Evolutionary conservation across 2,329 filamentous ascomycete genomes (phyloP), one percentile per base, ranked within the genome.

Genomic region (Trichoderma koningii): DNA sequence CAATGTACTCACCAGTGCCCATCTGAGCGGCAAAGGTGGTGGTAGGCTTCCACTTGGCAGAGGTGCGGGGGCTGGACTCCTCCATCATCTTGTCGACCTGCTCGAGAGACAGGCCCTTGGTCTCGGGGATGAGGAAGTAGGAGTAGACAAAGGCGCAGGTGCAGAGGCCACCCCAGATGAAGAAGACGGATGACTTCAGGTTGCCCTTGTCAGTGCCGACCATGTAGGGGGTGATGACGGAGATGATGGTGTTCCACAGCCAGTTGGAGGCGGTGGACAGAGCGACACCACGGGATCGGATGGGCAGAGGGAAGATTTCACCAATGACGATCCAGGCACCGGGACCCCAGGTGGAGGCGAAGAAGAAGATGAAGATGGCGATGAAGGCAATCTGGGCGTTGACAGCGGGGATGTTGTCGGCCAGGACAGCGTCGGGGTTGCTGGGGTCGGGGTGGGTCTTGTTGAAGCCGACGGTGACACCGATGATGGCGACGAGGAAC

Each of bases 311-410:
- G 86, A 90, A 96, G 78, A 95, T 90, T 81, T 97, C 92, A 75
- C 92, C 92, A 73, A 95, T 93, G 71, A 96, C 85, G 62, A 89
- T 86, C 90, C 89, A 93, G 61, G 90, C 85, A 56, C 87, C 89
- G 7, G 92, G 91, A 61, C 92, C 92, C 92, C 92, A 96, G 69
- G 92, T 96, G 66, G 85, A 88, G 66, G 92, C 92, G 76, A 96
- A 96, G 84, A 89, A 94, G 85, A 92, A 93, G 83, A 96, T 93
- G 84, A 93, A 95, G 81, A 96, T 88, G 80, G 88, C 90, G 74
- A 95, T 95, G 81, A 96, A 95, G 67, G 91, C 87, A 69, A 96
- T 92, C 83, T 93, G 88, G 56, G 89, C 86, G 70, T 85, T 82
- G 71, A 85, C 83, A 41, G 87, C 88, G 2, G 80, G 69, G 67